Evolutionary conservation across 805 yeast genomes (phyloP), one percentile per base, ranked within the genome.

Genomic region (Candida easanensis): DNA sequence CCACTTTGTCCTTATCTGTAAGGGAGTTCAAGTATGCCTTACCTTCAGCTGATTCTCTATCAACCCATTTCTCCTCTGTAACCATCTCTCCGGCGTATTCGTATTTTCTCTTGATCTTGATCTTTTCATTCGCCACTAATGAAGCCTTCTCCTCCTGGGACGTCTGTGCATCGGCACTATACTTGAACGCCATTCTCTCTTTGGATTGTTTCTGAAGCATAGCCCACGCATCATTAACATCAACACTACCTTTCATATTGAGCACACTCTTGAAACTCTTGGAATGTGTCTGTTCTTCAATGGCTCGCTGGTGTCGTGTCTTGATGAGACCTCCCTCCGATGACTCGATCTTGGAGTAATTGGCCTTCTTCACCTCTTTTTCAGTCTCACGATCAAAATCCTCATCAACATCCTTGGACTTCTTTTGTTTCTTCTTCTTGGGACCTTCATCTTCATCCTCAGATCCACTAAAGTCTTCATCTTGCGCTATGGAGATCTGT

Each of bases 81-180:
- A 84, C 72, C 3, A 80, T 70, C 54, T 85, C 85, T 5, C 97
- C 97, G 0, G 99, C 98, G 72, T 88, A 91, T 44, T 86, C 84
- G 60, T 87, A 91, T 3, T 82, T 77, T 49, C 93, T 73, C 46
- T 77, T 81, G 44, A 91, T 89, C 53, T 79, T 77, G 43, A 91
- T 76, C 58, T 74, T 74, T 39, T 81, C 80, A 23, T 46, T 44
- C 4, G 54, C 50, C 10, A 19, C 49, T 19, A 41, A 45, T 44
- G 42, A 15, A 41, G 41, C 44, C 7, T 43, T 11, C 9, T 36
- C 38, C 10, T 21, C 41, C 4, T 41, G 38, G 18, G 42, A 23
- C 8, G 47, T 37, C 18, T 40, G 32, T 3, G 50, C 37, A 7
- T 48, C 44, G 9, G 61, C 50, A 36, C 62, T 45, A 17, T 52